A percentile compares a stretch with the other conserved stretches of the same genome.
phyloP scores from a whole-genome alignment of 140 eudicot species.

The Eryngium alpinum region DNA sequence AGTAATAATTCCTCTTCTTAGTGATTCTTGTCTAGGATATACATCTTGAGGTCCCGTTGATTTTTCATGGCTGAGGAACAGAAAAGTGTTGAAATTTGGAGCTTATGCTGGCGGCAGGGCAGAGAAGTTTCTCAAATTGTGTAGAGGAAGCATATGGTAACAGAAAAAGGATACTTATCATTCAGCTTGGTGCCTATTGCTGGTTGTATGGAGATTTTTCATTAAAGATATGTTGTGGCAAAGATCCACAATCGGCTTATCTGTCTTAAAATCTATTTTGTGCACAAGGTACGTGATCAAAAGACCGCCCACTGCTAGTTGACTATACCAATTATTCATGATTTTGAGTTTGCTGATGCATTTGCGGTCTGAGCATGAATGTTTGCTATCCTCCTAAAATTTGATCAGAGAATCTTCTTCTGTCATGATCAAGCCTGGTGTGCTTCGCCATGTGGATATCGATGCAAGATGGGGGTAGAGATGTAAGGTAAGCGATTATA shows the following conservation, averaged over 20 bases:
- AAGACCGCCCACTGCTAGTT: too few relatives aligned
- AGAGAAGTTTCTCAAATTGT: slow-evolving; percentile 1
- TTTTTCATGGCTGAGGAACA: slow-evolving; percentile 27
- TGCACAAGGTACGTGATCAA: not conserved
- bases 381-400: too few relatives aligned
- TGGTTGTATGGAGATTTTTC: slow-evolving; percentile 49
- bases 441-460: not conserved
- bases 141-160: slow-evolving; percentile 1
- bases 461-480: too few relatives aligned
- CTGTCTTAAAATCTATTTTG: slow-evolving; percentile 4
- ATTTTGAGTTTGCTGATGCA: too few relatives aligned
- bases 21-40: slow-evolving; percentile 25
- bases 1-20: not conserved
- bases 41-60: slow-evolving; percentile 29
- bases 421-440: not conserved
- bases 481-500: too few relatives aligned
- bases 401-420: not conserved
- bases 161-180: slow-evolving; percentile 15
- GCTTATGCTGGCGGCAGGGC: not conserved
- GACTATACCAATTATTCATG: too few relatives aligned
- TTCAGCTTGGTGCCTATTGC: slow-evolving; percentile 47
- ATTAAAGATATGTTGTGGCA: slow-evolving; percentile 35
- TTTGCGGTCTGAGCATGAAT: too few relatives aligned
- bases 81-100: not conserved
- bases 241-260: slow-evolving; percentile 14